A percentile compares a stretch with the other conserved stretches of the same genome.
These are phyloP conservation scores for Amanita molliuscula DNA, from an alignment of 768 basidiomycete genomes.

Conservation along the genomic window DNA sequence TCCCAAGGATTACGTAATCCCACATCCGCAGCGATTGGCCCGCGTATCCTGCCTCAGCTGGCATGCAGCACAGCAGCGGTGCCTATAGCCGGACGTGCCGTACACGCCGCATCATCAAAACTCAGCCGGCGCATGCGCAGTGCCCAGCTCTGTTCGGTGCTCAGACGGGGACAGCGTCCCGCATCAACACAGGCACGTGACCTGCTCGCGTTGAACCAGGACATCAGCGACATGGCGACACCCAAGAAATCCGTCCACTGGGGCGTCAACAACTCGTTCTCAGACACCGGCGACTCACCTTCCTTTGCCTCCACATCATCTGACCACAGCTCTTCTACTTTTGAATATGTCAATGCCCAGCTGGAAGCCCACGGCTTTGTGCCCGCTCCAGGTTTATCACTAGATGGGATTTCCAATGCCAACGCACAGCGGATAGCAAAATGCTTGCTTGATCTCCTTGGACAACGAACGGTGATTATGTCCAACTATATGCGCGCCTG, in stretches of 20 bases:
- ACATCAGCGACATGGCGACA: constrained; percentile 16
- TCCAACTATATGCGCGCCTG: background rate
- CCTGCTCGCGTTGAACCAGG: constrained; percentile 10
- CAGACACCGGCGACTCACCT: constrained; percentile 28
- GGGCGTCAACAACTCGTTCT: constrained; percentile 36
- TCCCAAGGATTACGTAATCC: constrained; percentile 2
- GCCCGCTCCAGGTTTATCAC: constrained; percentile 48
- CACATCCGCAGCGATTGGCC: background rate
- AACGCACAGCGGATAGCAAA: constrained; percentile 54
- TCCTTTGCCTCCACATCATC: constrained; percentile 38
- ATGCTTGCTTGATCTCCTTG: constrained; percentile 66
- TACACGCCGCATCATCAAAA: background rate
- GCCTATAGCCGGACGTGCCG: background rate
- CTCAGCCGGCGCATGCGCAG: background rate
- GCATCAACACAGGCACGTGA: constrained; percentile 15
- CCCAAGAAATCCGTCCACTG: constrained; percentile 44
- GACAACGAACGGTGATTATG: constrained; percentile 62
- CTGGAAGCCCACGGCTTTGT: constrained; percentile 76
- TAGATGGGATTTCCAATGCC: constrained; percentile 51
- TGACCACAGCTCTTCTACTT: constrained; percentile 33
- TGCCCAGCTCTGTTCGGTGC: background rate
- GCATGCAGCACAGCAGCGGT: background rate
- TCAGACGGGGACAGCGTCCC: background rate
- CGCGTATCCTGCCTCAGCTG: background rate
- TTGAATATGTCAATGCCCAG: constrained; percentile 77